These are phyloP conservation scores for Annulohypoxylon stygium DNA, from an alignment of 495 filamentous ascomycete species.

Conservation along the genomic window DNA sequence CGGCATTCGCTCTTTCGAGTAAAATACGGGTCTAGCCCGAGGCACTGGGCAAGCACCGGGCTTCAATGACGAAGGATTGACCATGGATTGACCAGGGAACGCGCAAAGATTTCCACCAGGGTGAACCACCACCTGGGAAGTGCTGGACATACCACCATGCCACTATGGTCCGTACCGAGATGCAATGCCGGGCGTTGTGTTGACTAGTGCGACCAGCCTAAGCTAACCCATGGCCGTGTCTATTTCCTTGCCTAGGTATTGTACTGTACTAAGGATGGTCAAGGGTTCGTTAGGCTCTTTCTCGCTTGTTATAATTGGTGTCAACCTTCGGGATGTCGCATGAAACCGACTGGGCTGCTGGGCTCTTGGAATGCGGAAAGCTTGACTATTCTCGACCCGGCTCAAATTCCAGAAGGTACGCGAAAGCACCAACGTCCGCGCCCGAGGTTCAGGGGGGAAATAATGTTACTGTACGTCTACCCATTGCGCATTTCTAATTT, in stretches of 20 bases:
- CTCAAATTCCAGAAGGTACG: conserved; percentile 37
- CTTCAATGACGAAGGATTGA: conserved; percentile 44
- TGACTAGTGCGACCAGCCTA: conserved; percentile 1
- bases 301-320: conserved; percentile 14
- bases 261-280: background rate
- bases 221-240: background rate
- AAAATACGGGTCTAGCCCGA: conserved; percentile 33
- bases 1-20: conserved; percentile 45
- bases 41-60: conserved; percentile 21
- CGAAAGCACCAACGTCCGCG: conserved; percentile 8
- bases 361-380: conserved; percentile 57
- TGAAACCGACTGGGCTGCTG: conserved; percentile 52
- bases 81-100: conserved; percentile 24
- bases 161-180: conserved; percentile 23
- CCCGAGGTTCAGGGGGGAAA: conserved; percentile 21
- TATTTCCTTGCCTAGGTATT: background rate
- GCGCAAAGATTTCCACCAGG: conserved; percentile 27
- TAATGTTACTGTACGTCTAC: background rate
- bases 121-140: background rate
- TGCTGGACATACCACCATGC: conserved; percentile 2
- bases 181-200: conserved; percentile 11
- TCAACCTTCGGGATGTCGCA: conserved; percentile 33
- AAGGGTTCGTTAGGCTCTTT: background rate
- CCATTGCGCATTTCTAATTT: background rate
- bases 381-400: conserved; percentile 51